These are phyloP conservation scores for Yarrowia osloensis DNA, from an alignment of 805 yeast species.

Conservation along the genomic window DNA sequence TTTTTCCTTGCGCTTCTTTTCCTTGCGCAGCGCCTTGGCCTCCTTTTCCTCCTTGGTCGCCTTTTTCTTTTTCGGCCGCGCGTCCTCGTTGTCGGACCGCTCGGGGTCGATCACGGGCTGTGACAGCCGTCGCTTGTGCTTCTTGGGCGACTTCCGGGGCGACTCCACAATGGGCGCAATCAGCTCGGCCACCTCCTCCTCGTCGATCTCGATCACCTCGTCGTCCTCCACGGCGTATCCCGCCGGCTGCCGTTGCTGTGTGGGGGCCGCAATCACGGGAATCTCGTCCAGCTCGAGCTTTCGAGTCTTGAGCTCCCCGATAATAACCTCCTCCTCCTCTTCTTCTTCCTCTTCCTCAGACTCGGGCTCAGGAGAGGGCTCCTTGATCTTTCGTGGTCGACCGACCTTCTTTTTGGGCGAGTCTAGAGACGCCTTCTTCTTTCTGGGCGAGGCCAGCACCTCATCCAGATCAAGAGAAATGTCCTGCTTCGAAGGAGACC, in stretches of 20 bases:
- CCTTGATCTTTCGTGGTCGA: conserved; percentile 16
- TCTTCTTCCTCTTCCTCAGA: background rate
- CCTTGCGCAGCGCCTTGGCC: conserved; percentile 22
- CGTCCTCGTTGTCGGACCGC: background rate
- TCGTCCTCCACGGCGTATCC: background rate
- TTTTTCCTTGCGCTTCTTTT: conserved; percentile 23
- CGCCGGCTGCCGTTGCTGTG: background rate
- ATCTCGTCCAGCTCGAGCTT: conserved; percentile 4
- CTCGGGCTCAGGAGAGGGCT: conserved; percentile 17
- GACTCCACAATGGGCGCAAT: conserved; percentile 8
- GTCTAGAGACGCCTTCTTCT: background rate
- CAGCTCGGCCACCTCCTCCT: conserved; percentile 12
- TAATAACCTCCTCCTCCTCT: background rate
- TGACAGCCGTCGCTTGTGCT: conserved; percentile 19
- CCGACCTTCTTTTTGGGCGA: background rate
- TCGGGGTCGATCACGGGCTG: conserved; percentile 21
- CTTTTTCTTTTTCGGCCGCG: conserved; percentile 27
- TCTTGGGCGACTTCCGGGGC: conserved; percentile 20
- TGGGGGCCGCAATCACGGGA: conserved; percentile 14
- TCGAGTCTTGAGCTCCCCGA: background rate
- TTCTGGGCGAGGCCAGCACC: conserved; percentile 2
- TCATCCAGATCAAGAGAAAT: conserved; percentile 15
- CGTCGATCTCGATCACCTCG: background rate
- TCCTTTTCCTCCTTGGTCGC: conserved; percentile 15
- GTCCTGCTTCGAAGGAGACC: conserved; percentile 25